These are phyloP conservation scores for Salix purpurea DNA, from an alignment of 345 rosid genomes.

Conservation along the genomic window DNA sequence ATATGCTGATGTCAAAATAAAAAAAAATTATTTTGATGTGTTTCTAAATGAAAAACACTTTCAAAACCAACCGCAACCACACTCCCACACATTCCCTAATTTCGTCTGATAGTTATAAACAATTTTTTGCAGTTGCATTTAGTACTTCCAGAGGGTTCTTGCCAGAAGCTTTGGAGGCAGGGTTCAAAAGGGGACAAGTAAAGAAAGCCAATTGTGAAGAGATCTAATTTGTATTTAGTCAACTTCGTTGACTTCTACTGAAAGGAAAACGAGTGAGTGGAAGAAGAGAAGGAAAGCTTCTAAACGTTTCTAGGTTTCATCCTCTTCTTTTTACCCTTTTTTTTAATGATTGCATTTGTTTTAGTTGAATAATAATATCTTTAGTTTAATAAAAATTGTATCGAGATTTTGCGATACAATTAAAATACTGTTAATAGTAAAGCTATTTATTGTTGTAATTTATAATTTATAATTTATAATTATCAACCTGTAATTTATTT, in stretches of 20 bases:
- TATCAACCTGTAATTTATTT: no score
- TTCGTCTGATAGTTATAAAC: not conserved
- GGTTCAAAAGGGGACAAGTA: constrained; percentile 1
- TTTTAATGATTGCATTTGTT: not conserved
- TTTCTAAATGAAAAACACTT: no score
- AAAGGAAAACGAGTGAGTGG: not conserved
- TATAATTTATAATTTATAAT: no score
- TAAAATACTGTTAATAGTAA: no score
- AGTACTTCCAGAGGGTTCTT: not conserved
- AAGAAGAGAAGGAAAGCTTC: not conserved
- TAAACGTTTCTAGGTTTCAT: not conserved
- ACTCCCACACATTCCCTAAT: rapidly evolving
- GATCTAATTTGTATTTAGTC: not conserved
- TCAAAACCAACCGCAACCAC: no score
- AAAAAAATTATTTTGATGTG: no score
- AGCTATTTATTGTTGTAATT: no score
- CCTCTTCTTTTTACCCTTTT: not conserved
- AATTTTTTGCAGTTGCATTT: constrained; percentile 4
- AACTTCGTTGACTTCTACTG: not conserved
- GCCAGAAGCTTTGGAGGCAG: not conserved
- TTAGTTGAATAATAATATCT: not conserved
- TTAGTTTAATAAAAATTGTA: not conserved
- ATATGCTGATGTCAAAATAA: no score
- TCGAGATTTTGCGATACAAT: no score
- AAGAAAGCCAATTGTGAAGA: not conserved